Conservation (phyloP, 805 yeast genomes). For the Saccharomycopsis sp. region DNA sequence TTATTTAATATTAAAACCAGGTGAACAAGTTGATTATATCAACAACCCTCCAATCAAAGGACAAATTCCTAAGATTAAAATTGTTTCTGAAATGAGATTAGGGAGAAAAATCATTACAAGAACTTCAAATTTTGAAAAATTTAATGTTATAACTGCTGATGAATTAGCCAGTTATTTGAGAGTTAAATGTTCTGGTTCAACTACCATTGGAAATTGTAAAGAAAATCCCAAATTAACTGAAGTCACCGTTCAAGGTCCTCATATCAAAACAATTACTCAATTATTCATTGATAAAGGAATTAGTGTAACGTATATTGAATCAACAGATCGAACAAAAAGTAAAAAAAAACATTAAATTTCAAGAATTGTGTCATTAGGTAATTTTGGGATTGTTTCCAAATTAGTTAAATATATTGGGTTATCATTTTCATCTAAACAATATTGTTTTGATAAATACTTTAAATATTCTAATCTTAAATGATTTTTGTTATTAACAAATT, state of each 20-base stretch:
- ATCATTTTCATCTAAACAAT: too few species aligned
- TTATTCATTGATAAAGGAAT: slow-evolving; percentile 52
- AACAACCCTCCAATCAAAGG: slow-evolving; percentile 45
- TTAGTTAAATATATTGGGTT: too few species aligned
- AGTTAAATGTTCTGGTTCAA: slow-evolving; percentile 80
- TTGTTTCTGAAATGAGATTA: slow-evolving; percentile 64
- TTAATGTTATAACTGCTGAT: slow-evolving; percentile 46
- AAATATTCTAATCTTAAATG: too few species aligned
- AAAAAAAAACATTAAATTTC: slow-evolving; percentile 3
- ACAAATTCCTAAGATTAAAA: slow-evolving; percentile 49
- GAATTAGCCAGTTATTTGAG: slow-evolving; percentile 59
- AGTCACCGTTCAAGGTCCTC: slow-evolving; percentile 89
- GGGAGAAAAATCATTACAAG: slow-evolving; percentile 77
- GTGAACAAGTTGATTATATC: slow-evolving; percentile 25
- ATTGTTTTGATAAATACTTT: too few species aligned
- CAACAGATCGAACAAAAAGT: slow-evolving; percentile 38
- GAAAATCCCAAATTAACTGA: slow-evolving; percentile 48
- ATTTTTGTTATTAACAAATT: too few species aligned
- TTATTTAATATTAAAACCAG: slow-evolving; percentile 34
- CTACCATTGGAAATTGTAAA: slow-evolving; percentile 55
- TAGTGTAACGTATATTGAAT: slow-evolving; percentile 52
- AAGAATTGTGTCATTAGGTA: too few species aligned
- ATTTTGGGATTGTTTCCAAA: too few species aligned
- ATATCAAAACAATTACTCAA: slow-evolving; percentile 50
- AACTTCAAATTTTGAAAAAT: slow-evolving; percentile 59